Conservation (phyloP, 2,329 filamentous ascomycete species). For the Verticillium zaregamsianum region DNA sequence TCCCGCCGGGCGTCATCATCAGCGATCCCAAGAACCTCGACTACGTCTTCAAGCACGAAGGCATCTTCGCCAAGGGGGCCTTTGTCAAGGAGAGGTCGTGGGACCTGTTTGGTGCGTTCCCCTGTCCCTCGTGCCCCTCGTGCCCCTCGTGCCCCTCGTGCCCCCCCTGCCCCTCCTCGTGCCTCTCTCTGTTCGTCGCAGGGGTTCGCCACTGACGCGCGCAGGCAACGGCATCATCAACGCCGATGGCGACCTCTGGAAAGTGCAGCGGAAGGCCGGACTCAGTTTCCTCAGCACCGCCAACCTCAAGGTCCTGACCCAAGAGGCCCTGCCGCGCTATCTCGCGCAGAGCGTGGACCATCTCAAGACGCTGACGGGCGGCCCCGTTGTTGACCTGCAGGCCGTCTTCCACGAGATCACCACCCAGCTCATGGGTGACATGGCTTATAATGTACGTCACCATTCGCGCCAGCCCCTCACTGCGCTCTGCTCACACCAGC, state of each 20-base stretch:
- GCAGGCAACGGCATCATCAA: slow-evolving; percentile 62
- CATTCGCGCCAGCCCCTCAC: not conserved
- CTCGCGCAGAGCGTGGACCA: slow-evolving; percentile 36
- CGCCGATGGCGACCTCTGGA: slow-evolving; percentile 60
- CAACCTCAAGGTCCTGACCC: slow-evolving; percentile 54
- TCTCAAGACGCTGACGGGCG: slow-evolving; percentile 23
- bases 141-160: no score
- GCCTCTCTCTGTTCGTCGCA: no score
- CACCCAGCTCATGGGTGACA: slow-evolving; percentile 61
- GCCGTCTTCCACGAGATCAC: slow-evolving; percentile 60
- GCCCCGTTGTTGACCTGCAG: slow-evolving; percentile 48
- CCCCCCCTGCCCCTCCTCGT: no score
- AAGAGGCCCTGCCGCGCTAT: slow-evolving; percentile 51
- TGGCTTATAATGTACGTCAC: slow-evolving; percentile 54
- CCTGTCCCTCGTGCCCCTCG: no score
- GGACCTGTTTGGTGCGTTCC: slow-evolving; percentile 52
- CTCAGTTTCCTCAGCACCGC: slow-evolving; percentile 52
- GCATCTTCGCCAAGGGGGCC: slow-evolving; percentile 55
- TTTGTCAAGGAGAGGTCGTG: slow-evolving; percentile 57
- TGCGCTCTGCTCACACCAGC: not conserved
- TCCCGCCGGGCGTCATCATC: slow-evolving; percentile 60
- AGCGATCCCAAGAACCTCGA: slow-evolving; percentile 59
- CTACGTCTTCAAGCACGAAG: slow-evolving; percentile 58
- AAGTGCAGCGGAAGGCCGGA: slow-evolving; percentile 58
- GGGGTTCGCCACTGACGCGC: no score